Base-by-base conservation (phyloP, 2,329 filamentous ascomycete genomes). In the Fusarium papillatum region DNA sequence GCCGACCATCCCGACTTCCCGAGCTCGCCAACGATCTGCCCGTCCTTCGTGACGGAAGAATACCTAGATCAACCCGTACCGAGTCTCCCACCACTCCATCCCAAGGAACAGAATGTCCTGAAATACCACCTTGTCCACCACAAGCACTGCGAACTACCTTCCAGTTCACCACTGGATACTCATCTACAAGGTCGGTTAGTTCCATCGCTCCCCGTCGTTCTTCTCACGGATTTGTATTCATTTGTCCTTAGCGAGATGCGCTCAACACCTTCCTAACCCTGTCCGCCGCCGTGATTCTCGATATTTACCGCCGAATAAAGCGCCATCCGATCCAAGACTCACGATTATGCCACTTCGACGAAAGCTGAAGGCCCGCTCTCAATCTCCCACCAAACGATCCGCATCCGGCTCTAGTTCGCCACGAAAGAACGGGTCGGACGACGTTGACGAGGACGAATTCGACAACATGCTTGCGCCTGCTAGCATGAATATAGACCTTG, bases 71-170 rank as follows among this genome's bases (percentile, higher is more conserved):
- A 50, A 50, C 36, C 66, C 34, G 66, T 69, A 39, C 66, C 66
- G 31, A 69, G 66, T 64, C 60, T 69, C 38, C 46, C 31, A 34
- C 31, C 31, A 34, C 31, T 34, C 24, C 60, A 39, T 34, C 60
- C 48, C 38, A 69, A 59, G 50, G 60, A 64, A 39, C 66, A 64
- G 50, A 69, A 69, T 22, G 50, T 69, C 38, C 41, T 64, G 31
- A 64, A 36, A 29, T 69, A 64, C 26, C 66, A 60, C 48, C 29
- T 69, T 16, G 38, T 59, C n/a, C 50, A 31, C 22, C 66, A 69
- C 29, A 64, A 60, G 38, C 53, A 24, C 39, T 70, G 63, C 46
- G 16, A 43, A 57, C 43, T 70, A 17, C 26, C 68, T 57, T 22
- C 31, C 16, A n/a, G 22, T 22, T 61, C 34, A 34, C 48, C 31